Evolutionary conservation across 257 asterid genomes (phyloP), one percentile per base, ranked within the genome.

Genomic region (Penstemon eatonii): DNA sequence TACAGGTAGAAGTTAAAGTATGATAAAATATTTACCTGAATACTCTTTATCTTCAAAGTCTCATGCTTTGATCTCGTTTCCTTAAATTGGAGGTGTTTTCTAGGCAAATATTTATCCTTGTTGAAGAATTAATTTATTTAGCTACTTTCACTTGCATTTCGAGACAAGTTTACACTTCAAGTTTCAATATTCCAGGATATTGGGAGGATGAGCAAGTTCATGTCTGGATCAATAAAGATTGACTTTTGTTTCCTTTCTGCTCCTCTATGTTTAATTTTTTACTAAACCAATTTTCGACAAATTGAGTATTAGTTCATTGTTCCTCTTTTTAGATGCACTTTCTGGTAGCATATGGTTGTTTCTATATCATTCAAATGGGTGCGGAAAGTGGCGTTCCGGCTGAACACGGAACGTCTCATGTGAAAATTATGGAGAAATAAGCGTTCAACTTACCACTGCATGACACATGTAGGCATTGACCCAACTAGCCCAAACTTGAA

Each of bases 1-100:
- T 50, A 33, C 6, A 42, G 43, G n/a, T 56, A 37, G 47, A 68
- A 36, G 57, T 58, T 44, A 65, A 68, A 45, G 44, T n/a, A 57
- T 44, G 65, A 18, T 15, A 56, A 68, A 68, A 6, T 59, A 38
- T 53, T 19, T 39, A 4, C 4, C 45, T 68, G 43, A 11, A 67
- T 33, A 11, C 56, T 69, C 25, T 13, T 45, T 44, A 43, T 44
- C 42, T 4, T 43, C 55, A 4, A 43, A 57, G n/a, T 68, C 49
- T 39, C 12, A 57, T 68, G 56, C 38, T 45, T 68, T 25, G 7
- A 7, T 33, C 36, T n/a, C 41, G 13, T 44, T 65, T 49, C 5
- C 5, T 9, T 19, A 51, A 15, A 51, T 46, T 36, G 45, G n/a
- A n/a, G 25, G 12, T 43, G 7, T 55, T 56, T 43, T 25, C 33